Evolutionary conservation across 2,329 filamentous ascomycete species (phyloP).

Genomic region (Ophiostoma populinum): DNA sequence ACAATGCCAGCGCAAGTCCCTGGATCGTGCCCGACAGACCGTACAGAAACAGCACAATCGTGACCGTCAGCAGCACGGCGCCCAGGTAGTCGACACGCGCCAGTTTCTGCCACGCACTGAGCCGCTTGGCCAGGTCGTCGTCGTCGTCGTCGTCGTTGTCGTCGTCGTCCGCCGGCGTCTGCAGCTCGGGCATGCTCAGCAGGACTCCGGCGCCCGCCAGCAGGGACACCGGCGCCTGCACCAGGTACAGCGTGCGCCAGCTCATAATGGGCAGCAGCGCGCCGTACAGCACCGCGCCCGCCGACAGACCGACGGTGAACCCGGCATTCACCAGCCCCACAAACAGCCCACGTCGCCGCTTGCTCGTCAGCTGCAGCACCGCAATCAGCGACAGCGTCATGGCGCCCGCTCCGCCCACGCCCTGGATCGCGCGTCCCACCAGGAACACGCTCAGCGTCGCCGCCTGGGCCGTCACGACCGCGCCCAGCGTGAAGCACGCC

Average conservation of each 20-base stretch:
- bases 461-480: constrained; percentile 46
- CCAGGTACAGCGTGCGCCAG: constrained; percentile 60
- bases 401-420: constrained; percentile 53
- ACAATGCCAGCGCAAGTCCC: constrained; percentile 40
- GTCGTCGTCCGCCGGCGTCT: not conserved
- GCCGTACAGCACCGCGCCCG: constrained; percentile 18
- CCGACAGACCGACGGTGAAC: constrained; percentile 18
- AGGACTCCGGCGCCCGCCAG: constrained; percentile 44
- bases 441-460: constrained; percentile 45
- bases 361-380: constrained; percentile 54
- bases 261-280: constrained; percentile 30
- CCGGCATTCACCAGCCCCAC: constrained; percentile 58
- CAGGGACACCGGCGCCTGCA: constrained; percentile 49
- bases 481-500: constrained; percentile 39
- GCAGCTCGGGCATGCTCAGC: constrained; percentile 41
- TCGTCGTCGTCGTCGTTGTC: constrained; percentile 18
- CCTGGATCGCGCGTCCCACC: constrained; percentile 48
- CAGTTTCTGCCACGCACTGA: constrained; percentile 34
- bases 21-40: constrained; percentile 47
- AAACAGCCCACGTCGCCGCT: constrained; percentile 51
- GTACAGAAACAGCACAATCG: constrained; percentile 57
- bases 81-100: constrained; percentile 59
- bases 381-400: constrained; percentile 60
- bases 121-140: constrained; percentile 11
- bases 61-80: constrained; percentile 34